These are phyloP conservation scores for Amaranthus palmeri DNA, from an alignment of 148 eudicot species.

Conservation along the genomic window DNA sequence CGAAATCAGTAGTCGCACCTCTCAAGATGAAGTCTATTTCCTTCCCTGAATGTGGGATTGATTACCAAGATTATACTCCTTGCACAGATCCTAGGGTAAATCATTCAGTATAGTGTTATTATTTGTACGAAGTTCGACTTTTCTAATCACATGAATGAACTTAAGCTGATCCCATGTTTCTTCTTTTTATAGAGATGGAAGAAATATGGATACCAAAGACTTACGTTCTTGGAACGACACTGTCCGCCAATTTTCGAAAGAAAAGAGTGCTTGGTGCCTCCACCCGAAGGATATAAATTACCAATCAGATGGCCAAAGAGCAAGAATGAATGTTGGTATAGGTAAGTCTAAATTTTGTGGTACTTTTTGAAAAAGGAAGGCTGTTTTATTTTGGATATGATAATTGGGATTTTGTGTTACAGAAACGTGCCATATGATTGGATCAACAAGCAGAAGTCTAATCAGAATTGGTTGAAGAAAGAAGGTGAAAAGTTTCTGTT, in stretches of 20 bases:
- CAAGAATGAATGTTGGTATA: constrained; percentile 90
- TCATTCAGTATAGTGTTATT: too few relatives aligned
- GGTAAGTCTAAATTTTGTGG: constrained; percentile 36
- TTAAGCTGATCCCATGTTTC: constrained; percentile 6
- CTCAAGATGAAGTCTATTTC: constrained; percentile 51
- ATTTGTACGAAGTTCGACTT: too few relatives aligned
- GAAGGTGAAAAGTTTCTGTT: constrained; percentile 93
- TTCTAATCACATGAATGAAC: not conserved
- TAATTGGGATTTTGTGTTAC: constrained; percentile 11
- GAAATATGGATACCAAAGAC: constrained; percentile 64
- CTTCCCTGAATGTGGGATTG: constrained; percentile 62
- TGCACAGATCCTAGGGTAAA: constrained; percentile 94
- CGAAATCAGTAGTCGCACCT: constrained; percentile 28
- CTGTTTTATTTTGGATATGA: not conserved
- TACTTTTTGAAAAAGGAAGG: not conserved
- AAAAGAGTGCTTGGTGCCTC: constrained; percentile 85
- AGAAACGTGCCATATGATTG: constrained; percentile 98
- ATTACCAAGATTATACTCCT: constrained; percentile 83
- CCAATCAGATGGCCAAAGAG: constrained; percentile 99
- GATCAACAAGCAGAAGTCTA: constrained; percentile 90
- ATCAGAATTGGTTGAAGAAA: constrained; percentile 87
- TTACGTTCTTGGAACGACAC: constrained; percentile 82
- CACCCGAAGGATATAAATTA: constrained; percentile 84
- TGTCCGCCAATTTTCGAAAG: constrained; percentile 82
- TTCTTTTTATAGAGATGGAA: constrained; percentile 69